Percentiles rank a stretch among this genome's conserved stretches.
Evolutionary conservation across 306 rosid genomes (phyloP).

Genomic region (peach (Prunus persica)): DNA sequence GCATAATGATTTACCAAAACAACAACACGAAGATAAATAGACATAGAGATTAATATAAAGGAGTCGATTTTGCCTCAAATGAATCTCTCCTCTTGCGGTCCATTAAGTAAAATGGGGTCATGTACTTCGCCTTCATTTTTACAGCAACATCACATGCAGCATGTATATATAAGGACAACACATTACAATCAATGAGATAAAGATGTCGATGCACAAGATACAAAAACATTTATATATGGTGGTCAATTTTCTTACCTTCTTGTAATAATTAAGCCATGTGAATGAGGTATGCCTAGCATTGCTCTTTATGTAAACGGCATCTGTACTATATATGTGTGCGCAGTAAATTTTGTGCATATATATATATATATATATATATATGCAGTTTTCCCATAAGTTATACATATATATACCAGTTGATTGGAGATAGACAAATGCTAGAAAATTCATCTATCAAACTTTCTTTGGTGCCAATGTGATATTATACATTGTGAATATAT

Average conservation of each 20-base stretch:
- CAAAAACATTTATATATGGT: background rate
- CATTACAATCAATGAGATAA: slow-evolving; percentile 24
- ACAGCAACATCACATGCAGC: slow-evolving; percentile 22
- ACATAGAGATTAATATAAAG: background rate
- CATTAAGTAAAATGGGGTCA: background rate
- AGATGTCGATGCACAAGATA: background rate
- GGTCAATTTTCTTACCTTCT: slow-evolving; percentile 19
- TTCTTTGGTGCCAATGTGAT: too few species aligned
- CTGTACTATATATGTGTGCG: background rate
- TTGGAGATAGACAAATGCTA: background rate
- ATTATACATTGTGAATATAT: too few species aligned
- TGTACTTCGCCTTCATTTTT: background rate
- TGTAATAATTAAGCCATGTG: too few species aligned
- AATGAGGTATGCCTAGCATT: too few species aligned
- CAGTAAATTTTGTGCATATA: background rate
- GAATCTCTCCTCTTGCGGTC: background rate
- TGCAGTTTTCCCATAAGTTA: background rate
- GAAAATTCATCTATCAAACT: background rate
- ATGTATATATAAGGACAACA: slow-evolving; percentile 17
- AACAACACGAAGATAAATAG: slow-evolving; percentile 11
- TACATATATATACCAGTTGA: background rate
- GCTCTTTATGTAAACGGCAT: background rate
- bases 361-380: background rate
- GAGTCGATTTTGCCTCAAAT: background rate
- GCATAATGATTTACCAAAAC: slow-evolving; percentile 1